A percentile compares a stretch with the other conserved stretches of the same genome.
phyloP scores from a whole-genome alignment of 2,329 filamentous ascomycete genomes.

The Aspergillus intermedius region DNA sequence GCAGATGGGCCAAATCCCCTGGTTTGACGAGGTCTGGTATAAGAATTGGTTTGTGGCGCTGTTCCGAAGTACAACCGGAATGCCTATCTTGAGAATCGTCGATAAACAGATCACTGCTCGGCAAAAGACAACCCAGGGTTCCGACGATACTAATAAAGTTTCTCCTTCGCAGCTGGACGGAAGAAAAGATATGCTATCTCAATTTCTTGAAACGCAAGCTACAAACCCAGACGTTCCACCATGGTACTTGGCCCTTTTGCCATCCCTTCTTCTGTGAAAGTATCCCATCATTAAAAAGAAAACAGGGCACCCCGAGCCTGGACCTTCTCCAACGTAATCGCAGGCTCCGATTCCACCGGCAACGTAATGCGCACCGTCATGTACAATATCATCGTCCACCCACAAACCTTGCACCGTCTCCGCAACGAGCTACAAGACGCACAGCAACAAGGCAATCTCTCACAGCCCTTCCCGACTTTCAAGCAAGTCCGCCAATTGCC shows the following conservation, averaged over 20 bases:
- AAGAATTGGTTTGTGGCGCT: background rate
- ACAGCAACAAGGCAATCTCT: conserved; percentile 13
- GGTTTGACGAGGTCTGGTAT: conserved; percentile 20
- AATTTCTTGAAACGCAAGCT: conserved; percentile 23
- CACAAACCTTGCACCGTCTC: conserved; percentile 26
- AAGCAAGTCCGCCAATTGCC: conserved; percentile 25
- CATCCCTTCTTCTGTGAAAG: no score
- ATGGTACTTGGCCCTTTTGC: conserved; percentile 1
- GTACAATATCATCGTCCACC: conserved; percentile 32
- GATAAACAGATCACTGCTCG: no score
- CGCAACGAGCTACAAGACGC: conserved; percentile 35
- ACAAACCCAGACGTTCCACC: conserved; percentile 22
- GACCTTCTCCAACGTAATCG: conserved; percentile 24
- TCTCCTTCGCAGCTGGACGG: background rate
- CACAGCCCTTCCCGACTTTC: conserved; percentile 15
- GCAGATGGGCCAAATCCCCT: conserved; percentile 23
- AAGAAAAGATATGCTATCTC: conserved; percentile 27
- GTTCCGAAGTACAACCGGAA: conserved; percentile 10
- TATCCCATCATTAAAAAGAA: no score
- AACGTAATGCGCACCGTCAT: conserved; percentile 35
- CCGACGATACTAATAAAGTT: no score
- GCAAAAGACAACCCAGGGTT: no score
- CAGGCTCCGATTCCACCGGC: conserved; percentile 28
- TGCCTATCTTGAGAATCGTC: conserved; percentile 24
- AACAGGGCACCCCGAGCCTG: conserved; percentile 19